Conservation (phyloP, 2,329 filamentous ascomycete genomes). For the Alternaria triticimaculans region DNA sequence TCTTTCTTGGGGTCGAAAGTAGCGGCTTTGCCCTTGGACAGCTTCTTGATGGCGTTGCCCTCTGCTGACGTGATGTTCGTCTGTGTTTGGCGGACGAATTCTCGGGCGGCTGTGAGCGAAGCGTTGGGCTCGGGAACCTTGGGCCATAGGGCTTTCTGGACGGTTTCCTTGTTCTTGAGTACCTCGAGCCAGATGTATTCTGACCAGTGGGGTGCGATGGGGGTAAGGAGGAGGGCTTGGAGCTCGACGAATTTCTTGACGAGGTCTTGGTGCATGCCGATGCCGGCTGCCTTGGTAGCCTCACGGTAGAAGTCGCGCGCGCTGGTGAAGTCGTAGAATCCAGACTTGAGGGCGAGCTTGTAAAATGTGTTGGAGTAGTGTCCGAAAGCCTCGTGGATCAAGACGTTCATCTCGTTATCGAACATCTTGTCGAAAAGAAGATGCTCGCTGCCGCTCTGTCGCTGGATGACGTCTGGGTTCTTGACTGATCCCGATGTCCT, state of each 20-base stretch:
- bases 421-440: constrained; percentile 88
- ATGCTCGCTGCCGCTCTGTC: constrained; percentile 69
- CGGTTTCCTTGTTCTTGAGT: constrained; percentile 73
- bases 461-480: constrained; percentile 67
- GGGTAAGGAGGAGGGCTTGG: constrained; percentile 80
- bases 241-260: constrained; percentile 83
- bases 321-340: constrained; percentile 87
- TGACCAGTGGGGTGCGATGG: constrained; percentile 90
- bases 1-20: constrained; percentile 88
- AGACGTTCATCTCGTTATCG: constrained; percentile 86
- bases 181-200: constrained; percentile 96
- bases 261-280: constrained; percentile 86
- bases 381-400: constrained; percentile 78
- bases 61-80: constrained; percentile 88
- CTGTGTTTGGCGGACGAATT: constrained; percentile 77
- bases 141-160: constrained; percentile 83
- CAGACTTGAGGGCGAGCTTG: constrained; percentile 57
- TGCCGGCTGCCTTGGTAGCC: constrained; percentile 74
- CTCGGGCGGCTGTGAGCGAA: constrained; percentile 75
- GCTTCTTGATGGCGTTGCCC: constrained; percentile 81
- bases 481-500: constrained; percentile 54
- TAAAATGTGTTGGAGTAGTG: constrained; percentile 68
- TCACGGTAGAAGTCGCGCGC: constrained; percentile 92
- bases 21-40: constrained; percentile 87
- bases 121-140: constrained; percentile 69